Conservation (phyloP, 1,284 basidiomycete genomes). For the Heterobasidion irregulare region DNA sequence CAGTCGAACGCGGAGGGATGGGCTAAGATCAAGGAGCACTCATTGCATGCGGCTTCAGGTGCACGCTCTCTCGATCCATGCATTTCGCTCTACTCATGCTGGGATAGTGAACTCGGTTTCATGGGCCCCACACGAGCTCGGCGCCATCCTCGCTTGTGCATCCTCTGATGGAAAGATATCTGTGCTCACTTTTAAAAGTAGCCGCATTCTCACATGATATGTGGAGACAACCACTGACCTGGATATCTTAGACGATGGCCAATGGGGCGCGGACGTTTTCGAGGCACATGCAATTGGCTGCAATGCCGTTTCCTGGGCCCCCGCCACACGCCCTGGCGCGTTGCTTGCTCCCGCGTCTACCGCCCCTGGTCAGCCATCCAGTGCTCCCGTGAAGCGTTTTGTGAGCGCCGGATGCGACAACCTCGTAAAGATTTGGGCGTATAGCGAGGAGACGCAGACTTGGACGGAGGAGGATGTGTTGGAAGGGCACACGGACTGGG, state of each 20-base stretch:
- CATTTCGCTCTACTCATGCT: neutral
- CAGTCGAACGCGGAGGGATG: constrained; percentile 53
- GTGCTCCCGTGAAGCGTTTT: constrained; percentile 64
- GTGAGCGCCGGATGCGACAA: constrained; percentile 96
- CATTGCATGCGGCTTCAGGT: constrained; percentile 91
- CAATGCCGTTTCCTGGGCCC: constrained; percentile 97
- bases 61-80: constrained; percentile 12
- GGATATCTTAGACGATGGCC: constrained; percentile 74
- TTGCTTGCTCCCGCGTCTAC: constrained; percentile 58
- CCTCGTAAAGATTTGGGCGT: constrained; percentile 92
- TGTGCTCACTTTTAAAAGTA: constrained; percentile 95
- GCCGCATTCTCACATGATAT: constrained; percentile 19
- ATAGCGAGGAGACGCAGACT: constrained; percentile 65
- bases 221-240: neutral
- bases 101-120: constrained; percentile 88
- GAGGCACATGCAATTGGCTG: constrained; percentile 94
- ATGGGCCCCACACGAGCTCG: constrained; percentile 97
- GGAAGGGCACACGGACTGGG: constrained; percentile 94
- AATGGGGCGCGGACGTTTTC: constrained; percentile 94
- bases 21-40: constrained; percentile 96
- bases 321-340: constrained; percentile 81
- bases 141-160: constrained; percentile 94
- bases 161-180: constrained; percentile 98
- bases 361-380: constrained; percentile 17
- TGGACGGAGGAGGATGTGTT: constrained; percentile 88